Evolutionary conservation across 75 land plant genomes (phyloP).

Genomic region (Pinus albicaulis): DNA sequence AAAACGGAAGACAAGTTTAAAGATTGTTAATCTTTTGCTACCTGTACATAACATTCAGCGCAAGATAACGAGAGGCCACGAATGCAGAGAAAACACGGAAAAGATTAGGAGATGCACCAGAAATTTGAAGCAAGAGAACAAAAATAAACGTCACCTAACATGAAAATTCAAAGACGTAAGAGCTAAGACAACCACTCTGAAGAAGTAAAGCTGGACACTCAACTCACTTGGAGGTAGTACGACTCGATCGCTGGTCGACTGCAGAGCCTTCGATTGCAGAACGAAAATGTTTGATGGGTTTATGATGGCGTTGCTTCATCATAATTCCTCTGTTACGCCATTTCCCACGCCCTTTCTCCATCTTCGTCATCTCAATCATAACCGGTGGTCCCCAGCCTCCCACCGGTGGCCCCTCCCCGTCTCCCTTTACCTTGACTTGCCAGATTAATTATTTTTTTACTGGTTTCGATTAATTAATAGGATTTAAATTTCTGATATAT

Average conservation of each 20-base stretch:
- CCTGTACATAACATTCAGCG: background rate
- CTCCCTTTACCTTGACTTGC: background rate
- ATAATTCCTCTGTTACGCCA: background rate
- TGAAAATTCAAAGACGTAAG: background rate
- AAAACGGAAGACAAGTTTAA: background rate
- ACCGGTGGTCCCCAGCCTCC: background rate
- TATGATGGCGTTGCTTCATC: background rate
- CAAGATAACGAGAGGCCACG: background rate
- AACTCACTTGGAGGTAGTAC: conserved; percentile 4
- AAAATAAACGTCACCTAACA: background rate
- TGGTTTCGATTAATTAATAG: too few relatives aligned
- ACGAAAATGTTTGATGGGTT: background rate
- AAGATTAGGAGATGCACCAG: background rate
- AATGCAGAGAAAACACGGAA: background rate
- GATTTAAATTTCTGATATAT: too few relatives aligned
- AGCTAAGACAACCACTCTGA: background rate
- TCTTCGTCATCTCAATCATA: background rate
- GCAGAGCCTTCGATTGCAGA: background rate
- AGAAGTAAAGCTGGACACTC: background rate
- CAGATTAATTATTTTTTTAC: too few relatives aligned
- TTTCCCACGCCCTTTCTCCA: background rate
- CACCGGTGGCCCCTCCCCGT: background rate
- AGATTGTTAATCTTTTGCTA: background rate
- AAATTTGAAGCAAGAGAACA: background rate
- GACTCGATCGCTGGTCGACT: background rate